Conservation (phyloP, 75 land plant genomes). For the Pseudotsuga menziesii region DNA sequence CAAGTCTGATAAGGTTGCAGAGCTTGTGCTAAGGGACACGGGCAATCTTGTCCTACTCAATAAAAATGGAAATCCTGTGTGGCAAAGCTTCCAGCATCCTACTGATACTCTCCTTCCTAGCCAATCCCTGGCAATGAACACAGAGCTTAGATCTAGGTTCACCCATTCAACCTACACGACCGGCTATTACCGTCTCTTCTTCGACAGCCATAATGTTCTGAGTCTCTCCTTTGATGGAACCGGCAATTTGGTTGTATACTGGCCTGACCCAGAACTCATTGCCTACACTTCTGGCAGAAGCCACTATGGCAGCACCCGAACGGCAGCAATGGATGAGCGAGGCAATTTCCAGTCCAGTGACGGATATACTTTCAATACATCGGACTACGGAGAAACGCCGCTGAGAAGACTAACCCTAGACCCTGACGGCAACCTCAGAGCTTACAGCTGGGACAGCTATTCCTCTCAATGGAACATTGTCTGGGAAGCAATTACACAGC, state of each 20-base stretch:
- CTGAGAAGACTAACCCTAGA: constrained; percentile 41
- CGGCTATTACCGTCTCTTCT: constrained; percentile 28
- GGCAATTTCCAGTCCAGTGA: constrained; percentile 41
- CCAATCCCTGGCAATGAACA: constrained; percentile 15
- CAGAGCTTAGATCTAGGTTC: too few relatives aligned
- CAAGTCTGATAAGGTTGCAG: background rate
- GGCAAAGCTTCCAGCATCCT: constrained; percentile 71
- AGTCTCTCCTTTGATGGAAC: constrained; percentile 27
- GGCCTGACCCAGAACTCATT: too few relatives aligned
- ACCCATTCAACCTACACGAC: constrained; percentile 5
- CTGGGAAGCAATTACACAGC: constrained; percentile 29
- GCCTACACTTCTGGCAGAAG: too few relatives aligned
- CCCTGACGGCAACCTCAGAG: constrained; percentile 48
- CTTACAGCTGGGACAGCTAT: constrained; percentile 31
- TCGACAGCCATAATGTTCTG: constrained; percentile 15
- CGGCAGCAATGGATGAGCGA: constrained; percentile 24
- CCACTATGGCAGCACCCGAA: constrained; percentile 30
- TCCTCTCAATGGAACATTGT: constrained; percentile 23
- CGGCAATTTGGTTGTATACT: constrained; percentile 26
- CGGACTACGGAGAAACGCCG: constrained; percentile 15
- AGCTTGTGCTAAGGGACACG: constrained; percentile 19
- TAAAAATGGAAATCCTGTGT: constrained; percentile 18
- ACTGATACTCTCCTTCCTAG: constrained; percentile 49
- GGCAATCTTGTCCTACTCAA: constrained; percentile 55
- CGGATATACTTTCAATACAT: constrained; percentile 17